These are phyloP conservation scores for Lentinula edodes DNA, from an alignment of 768 basidiomycete species.

Conservation along the genomic window DNA sequence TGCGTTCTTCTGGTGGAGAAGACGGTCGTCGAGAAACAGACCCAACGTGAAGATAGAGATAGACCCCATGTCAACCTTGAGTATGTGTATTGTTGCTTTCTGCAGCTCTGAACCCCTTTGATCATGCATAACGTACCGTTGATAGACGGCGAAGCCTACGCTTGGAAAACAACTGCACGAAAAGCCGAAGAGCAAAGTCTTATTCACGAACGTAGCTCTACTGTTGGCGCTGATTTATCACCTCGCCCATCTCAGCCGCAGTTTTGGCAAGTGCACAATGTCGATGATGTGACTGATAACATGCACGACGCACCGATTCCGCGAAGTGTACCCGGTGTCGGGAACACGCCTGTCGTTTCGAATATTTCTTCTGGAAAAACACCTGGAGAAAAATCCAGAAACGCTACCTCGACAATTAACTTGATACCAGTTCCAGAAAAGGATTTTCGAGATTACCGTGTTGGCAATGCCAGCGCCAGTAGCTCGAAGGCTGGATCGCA, in stretches of 20 bases:
- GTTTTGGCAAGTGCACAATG: conserved; percentile 4
- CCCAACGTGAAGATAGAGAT: neutral
- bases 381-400: neutral
- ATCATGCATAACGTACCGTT: no score
- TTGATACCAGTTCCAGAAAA: neutral
- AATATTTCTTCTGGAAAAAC: neutral
- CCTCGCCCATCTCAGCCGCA: neutral
- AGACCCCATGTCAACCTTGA: conserved; percentile 1
- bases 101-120: neutral
- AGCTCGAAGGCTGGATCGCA: neutral
- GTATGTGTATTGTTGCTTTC: neutral
- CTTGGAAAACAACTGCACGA: neutral
- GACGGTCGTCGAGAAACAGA: neutral
- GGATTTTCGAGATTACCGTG: neutral
- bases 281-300: neutral
- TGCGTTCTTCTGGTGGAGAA: conserved; percentile 1
- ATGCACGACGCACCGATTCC: neutral
- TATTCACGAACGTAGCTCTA: neutral
- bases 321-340: neutral
- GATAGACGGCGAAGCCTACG: neutral
- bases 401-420: neutral
- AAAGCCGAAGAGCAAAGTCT: neutral
- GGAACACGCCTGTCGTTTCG: neutral
- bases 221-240: no score
- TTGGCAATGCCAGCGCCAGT: neutral